Evolutionary conservation across 75 land plant genomes (phyloP), one percentile per base, ranked within the genome.

Genomic region (Cupressus sempervirens): DNA sequence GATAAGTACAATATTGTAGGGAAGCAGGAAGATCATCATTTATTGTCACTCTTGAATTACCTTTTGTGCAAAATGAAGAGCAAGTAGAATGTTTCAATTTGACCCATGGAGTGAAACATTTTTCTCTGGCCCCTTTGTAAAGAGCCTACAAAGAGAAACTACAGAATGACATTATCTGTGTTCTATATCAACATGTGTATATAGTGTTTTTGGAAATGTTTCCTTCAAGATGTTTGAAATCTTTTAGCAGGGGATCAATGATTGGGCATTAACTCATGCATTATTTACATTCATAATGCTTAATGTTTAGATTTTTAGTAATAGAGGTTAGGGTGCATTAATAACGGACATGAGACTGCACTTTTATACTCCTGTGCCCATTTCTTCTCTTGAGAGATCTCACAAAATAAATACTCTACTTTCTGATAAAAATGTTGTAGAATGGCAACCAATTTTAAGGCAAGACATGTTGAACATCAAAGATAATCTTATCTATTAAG

Each of bases 31-130:
- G 86, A 82, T 89, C 91, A 48, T 89, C 89, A 76, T 95, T 97
- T 88, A 92, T 93, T 68, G 79, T 97, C 10, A 87, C 84, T 38
- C 86, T 94, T 15, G 99, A 97, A 80, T 93, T 97, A 26, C 98
- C 99, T 23, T 85, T 88, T 20, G 92, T 90, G 7, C 81, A 88
- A 80, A 83, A 70, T 41, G 90, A 87, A 45, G 85, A 88, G 77
- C 77, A 75, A 75, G 36, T 36, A 23, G 35, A 35, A 20, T 36
- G 16, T 34, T 75, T 75, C 43, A 6, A 6, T 75, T 35, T 34
- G 18, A 38, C 20, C 6, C 43, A 38, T 3, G 15, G 14, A 75
- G 7, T 34, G 48, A 7, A 38, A 75, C 20, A 75, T 75, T 75
- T 35, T 36, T 38, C 2, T 75, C 13, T 76, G 43, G 18, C 23